Evolutionary conservation across 1,284 basidiomycete genomes (phyloP), one percentile per base, ranked within the genome.

Genomic region (Melampsora abietis-canadensis): DNA sequence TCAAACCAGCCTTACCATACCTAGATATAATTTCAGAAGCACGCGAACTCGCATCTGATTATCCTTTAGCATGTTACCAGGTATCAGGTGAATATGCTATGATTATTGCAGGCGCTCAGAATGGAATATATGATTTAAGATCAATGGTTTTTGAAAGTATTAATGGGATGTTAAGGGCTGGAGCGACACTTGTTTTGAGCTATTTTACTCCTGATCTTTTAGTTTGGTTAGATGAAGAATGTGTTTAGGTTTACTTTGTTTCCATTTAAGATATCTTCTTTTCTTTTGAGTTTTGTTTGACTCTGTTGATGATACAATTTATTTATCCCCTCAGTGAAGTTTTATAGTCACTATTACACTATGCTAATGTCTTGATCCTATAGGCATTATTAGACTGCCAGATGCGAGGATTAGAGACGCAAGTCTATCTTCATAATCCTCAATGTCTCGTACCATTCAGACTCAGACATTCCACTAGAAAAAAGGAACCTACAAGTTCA

Each of bases 1-100:
- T 99, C 81, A 99, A 99, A 82, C 96, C 96, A 12, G 87, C 92
- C 0, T 83, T 98, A 76, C 94, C 94, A 0, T 98, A 98, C 84
- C 90, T 98, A 66, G 96, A 99, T 83, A 89, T 98, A 81, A 90
- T 99, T 76, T 86, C 90, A 46, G 93, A 97, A 80, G 93, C 93
- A 27, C 87, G 90, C 0, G 83, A 89, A 77, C 85, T 97, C 57
- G 90, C 91, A 0, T 88, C 88, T 0, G 89, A 96, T 81, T 89
- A 92, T 79, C 94, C 94, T 0, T 85, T 95, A 31, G 96, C 96
- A 0, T 92, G 91, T 80, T 99, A 98, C 83, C 83, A 84, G 76
- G 94, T 97, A 66, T 93, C 91, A 74, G 96, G 96, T 12, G 96
- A 98, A 82, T 98, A 91, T 79, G 93, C 95, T 4, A 98, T 97